Base-by-base conservation (phyloP, 2,329 filamentous ascomycete genomes). In the Penicillium griseofulvum region DNA sequence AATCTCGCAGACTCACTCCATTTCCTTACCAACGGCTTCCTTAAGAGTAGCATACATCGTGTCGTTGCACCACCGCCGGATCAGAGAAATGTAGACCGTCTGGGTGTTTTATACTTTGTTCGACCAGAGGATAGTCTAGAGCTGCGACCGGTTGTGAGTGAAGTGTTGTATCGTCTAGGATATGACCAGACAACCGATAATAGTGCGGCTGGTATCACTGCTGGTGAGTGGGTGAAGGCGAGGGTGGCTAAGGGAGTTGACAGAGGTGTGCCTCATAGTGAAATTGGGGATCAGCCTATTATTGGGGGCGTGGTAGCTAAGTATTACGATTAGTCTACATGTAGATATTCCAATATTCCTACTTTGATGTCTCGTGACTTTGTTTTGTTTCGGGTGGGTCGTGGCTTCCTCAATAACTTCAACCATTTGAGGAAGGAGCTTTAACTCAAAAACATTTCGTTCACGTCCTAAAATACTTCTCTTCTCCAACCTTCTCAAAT, bases 1-100 rank as follows among this genome's bases (percentile, higher is more conserved):
- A 82, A 82, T 52, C 72, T 80, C 0, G 78, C 76, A 7, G 80
- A 82, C 52, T 74, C 77, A 0, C 64, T 82, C 11, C 75, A 74
- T 14, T 76, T 78, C 51, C 57, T 80, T 10, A 80, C 79, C 0
- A 78, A 78, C n/a, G 78, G 78, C 0, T 80, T 75, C 54, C 65
- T 81, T 28, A 79, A 80, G 61, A 75, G 70, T 11, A 75, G 70
- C 1, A 71, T 78, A 16, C 78, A 81, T 46, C 72, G 78, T 0
- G 78, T 81, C 0, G 68, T 76, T 12, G 69, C 73, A 11, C 78
- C 77, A 4, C 78, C 78, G 0, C 60, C 69, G 11, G 78, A 80
- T 56, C 78, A 80, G 61, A 67, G 65, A 7, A 58, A 72, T 54
- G 37, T 73, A 16, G 72, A 76, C 58, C 68, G 74, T 2, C 54